Percentiles rank a stretch among this genome's conserved stretches.
Evolutionary conservation across 2,329 filamentous ascomycete species (phyloP).

Genomic region (Venturia nashicola): DNA sequence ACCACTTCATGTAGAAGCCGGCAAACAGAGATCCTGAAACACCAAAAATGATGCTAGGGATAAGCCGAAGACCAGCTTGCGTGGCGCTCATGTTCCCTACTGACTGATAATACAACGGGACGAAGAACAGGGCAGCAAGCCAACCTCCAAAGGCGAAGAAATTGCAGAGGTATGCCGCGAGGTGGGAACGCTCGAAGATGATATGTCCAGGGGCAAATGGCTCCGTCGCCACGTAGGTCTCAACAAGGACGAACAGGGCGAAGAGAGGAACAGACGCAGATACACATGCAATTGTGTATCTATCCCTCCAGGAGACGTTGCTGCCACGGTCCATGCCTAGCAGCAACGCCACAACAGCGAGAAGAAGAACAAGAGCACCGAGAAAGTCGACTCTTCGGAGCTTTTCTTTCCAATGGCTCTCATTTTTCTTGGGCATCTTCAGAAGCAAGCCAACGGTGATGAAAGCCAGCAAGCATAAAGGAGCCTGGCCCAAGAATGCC

Average conservation of each 20-base stretch:
- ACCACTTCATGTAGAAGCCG: slow-evolving; percentile 56
- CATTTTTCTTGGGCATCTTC: slow-evolving; percentile 45
- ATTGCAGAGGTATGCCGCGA: slow-evolving; percentile 58
- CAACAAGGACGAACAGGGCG: slow-evolving; percentile 54
- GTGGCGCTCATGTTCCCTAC: slow-evolving; percentile 53
- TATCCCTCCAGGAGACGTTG: slow-evolving; percentile 55
- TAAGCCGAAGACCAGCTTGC: slow-evolving; percentile 49
- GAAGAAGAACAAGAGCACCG: slow-evolving; percentile 53
- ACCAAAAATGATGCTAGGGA: slow-evolving; percentile 51
- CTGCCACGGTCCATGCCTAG: slow-evolving; percentile 61
- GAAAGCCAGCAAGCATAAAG: slow-evolving; percentile 55
- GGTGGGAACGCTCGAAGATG: slow-evolving; percentile 53
- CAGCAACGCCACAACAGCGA: slow-evolving; percentile 53
- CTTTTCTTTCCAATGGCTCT: slow-evolving; percentile 52
- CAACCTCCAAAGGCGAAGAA: slow-evolving; percentile 56
- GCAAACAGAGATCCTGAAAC: slow-evolving; percentile 53
- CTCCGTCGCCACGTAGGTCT: slow-evolving; percentile 53
- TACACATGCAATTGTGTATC: slow-evolving; percentile 46
- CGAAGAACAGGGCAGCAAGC: slow-evolving; percentile 53
- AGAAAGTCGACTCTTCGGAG: slow-evolving; percentile 60
- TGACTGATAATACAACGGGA: slow-evolving; percentile 70
- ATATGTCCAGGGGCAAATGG: slow-evolving; percentile 67
- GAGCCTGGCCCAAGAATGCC: slow-evolving; percentile 61
- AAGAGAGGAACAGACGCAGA: slow-evolving; percentile 47
- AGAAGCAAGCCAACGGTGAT: slow-evolving; percentile 50